Base-by-base conservation (phyloP, 305 asterid species). In the Stenogyne calaminthoides region DNA sequence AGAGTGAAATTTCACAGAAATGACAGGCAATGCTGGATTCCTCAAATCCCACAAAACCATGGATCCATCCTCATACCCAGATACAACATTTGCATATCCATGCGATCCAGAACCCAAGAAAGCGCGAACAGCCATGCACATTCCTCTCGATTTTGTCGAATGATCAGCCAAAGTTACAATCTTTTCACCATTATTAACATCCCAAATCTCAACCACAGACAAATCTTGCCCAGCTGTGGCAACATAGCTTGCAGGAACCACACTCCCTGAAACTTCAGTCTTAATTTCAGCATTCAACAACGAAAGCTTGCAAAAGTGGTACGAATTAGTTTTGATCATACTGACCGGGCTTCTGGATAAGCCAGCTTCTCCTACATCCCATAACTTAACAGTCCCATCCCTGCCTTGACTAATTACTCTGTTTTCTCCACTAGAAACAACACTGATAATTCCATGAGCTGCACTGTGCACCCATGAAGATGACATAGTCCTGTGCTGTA, bases 31-130 rank as follows among this genome's bases (percentile, higher is more conserved):
- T 19, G 84, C 78, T 1, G 94, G 88, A 77, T 88, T 91, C 82
- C 97, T 84, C 5, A 88, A 47, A 79, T 94, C 98, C 98, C 98
- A 94, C 91, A 90, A 85, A 75, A 80, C 85, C 92, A 89, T 89
- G 51, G 97, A 87, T 73, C 98, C 98, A 78, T 91, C 97, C 79
- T 94, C 98, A 59, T 89, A 87, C 20, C 98, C 94, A 16, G 96
- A 78, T 55, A 91, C 12, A 51, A 89, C 87, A 63, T 86, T 86
- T 56, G 86, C 83, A 80, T 63, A 73, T 2, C 87, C 91, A 62
- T 83, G 89, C 2, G 86, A 76, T 60, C 84, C 84, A 27, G 89
- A 67, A 22, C 96, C 87, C 69, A 80, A 62, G 80, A 91, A 87
- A 6, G 87, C 91, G 72, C 71, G 86, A 69, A 91, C 90, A 0